Evolutionary conservation across 2,329 filamentous ascomycete genomes (phyloP).

Genomic region (Pleochaeta shiraiana): DNA sequence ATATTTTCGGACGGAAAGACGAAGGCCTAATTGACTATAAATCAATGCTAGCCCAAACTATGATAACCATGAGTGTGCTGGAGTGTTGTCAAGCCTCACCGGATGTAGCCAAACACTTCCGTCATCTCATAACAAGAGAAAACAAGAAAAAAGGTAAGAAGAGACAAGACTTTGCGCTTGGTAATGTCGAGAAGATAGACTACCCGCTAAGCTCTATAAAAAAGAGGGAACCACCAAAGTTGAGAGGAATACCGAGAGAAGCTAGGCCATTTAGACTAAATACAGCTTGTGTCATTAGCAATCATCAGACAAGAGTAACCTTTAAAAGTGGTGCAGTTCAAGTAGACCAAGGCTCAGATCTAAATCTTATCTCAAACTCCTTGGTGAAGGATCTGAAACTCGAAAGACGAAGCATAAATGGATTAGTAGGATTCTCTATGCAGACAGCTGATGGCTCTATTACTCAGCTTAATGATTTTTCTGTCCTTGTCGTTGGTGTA

Average conservation of each 20-base stretch:
- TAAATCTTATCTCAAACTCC: not conserved
- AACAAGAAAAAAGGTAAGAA: not conserved
- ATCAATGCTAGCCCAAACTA: not conserved
- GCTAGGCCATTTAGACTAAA: not conserved
- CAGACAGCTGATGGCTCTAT: not conserved
- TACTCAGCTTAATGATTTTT: not conserved
- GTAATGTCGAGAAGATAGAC: not conserved
- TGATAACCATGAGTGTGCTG: not conserved
- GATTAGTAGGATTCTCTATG: not conserved
- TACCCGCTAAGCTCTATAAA: not conserved
- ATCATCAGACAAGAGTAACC: not conserved
- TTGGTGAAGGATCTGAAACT: not conserved
- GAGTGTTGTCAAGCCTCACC: not conserved
- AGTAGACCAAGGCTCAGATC: not conserved
- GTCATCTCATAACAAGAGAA: not conserved
- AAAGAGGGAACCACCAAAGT: not conserved
- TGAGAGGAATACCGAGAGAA: not conserved
- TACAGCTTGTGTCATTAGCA: not conserved
- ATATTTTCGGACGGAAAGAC: not conserved
- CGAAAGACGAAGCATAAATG: not conserved
- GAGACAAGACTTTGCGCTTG: not conserved
- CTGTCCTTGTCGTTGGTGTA: not conserved
- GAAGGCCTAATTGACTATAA: not conserved
- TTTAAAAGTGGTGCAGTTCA: not conserved
- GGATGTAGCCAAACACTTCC: not conserved